Percentiles rank a stretch among this genome's conserved stretches.
These are phyloP conservation scores for Beauveria bassiana DNA, from an alignment of 2,329 filamentous ascomycete genomes.

Conservation along the genomic window DNA sequence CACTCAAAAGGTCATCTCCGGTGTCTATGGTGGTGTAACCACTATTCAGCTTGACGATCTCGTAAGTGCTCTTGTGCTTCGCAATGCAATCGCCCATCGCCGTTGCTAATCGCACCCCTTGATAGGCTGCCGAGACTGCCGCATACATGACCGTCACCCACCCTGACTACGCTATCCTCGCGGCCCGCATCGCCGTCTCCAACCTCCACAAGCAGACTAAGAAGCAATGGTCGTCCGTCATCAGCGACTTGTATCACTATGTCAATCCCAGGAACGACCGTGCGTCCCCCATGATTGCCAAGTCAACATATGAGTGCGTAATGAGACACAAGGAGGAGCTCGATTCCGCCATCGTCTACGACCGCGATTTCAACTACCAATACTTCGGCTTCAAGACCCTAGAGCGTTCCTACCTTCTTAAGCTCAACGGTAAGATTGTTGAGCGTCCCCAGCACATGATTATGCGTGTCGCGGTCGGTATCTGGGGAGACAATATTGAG, in stretches of 20 bases:
- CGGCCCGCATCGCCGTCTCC: conserved; percentile 95
- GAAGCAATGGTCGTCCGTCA: conserved; percentile 97
- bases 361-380: conserved; percentile 99
- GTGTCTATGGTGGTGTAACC: conserved; percentile 96
- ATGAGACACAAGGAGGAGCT: conserved; percentile 96
- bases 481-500: conserved; percentile 92
- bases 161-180: conserved; percentile 97
- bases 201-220: conserved; percentile 99
- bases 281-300: conserved; percentile 87
- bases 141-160: conserved; percentile 99
- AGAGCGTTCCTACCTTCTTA: conserved; percentile 93
- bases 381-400: conserved; percentile 99
- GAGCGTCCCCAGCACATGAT: conserved; percentile 99
- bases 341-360: conserved; percentile 97
- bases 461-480: conserved; percentile 96
- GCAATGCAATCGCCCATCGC: no score
- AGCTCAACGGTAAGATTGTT: conserved; percentile 90
- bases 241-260: conserved; percentile 91
- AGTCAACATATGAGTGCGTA: conserved; percentile 82
- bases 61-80: conserved; percentile 48
- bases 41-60: conserved; percentile 95
- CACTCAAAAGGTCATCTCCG: conserved; percentile 98
- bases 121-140: conserved; percentile 91
- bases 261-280: conserved; percentile 87
- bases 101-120: background rate